Base-by-base conservation (phyloP, 2,329 filamentous ascomycete species). In the Claviceps fusiformis region DNA sequence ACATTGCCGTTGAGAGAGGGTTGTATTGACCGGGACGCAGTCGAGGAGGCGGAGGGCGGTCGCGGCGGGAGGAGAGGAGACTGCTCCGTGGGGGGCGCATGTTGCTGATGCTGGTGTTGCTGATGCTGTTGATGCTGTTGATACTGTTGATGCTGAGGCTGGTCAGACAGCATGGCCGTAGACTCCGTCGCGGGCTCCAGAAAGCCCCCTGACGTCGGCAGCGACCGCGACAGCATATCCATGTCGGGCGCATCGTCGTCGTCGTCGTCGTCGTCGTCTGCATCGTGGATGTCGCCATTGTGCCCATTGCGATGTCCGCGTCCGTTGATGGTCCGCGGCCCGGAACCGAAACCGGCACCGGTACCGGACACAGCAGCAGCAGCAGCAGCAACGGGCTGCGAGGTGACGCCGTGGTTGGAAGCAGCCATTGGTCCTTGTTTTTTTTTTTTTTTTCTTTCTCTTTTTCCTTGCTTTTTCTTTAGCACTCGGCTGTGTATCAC, bases 131-230 rank as follows among this genome's bases (percentile, higher is more conserved):
- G n/a, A n/a, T n/a, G n/a, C n/a, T n/a, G n/a, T n/a, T n/a, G n/a
- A n/a, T n/a, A n/a, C n/a, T n/a, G n/a, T n/a, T n/a, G 43, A 3
- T 19, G 24, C 4, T 47, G n/a, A n/a, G n/a, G 24, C 24, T 47
- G 45, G 24, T 47, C 45, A 35, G 68, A 62, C 3, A 76, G 64
- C 65, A 75, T 69, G 51, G 70, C 65, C 54, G 69, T 66, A 57
- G 72, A 70, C 45, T 67, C 57, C 3, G 69, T 60, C 58, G 75
- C 74, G 10, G 74, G 71, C 55, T 74, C 72, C 10, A 76, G 64
- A 24, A 71, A 64, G 27, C 70, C 65, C 6, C 64, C 68, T 3
- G 63, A 63, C 0, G 69, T 68, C 15, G 70, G 72, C 51, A 72
- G 57, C 3, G 73, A 74, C 31, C 66, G 67, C 0, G 72, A 72